These are phyloP conservation scores for Globisporangium cederbergense DNA, from an alignment of 352 stramenopile species.

Conservation along the genomic window DNA sequence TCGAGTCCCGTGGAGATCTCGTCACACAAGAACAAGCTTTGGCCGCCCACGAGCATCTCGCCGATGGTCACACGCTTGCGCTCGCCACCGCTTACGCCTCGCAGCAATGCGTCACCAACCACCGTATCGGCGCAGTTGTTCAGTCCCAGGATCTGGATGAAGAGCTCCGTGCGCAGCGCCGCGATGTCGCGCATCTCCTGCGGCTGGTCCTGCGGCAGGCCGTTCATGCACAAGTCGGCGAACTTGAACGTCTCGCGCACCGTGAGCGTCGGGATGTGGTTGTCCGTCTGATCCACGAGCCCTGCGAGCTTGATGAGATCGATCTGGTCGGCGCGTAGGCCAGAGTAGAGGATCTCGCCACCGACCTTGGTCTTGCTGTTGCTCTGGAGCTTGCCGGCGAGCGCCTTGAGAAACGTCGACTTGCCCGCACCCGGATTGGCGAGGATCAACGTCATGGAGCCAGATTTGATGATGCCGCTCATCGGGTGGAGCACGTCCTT, in stretches of 20 bases:
- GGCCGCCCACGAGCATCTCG: constrained; percentile 72
- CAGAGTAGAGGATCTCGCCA: constrained; percentile 57
- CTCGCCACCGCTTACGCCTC: constrained; percentile 90
- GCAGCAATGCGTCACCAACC: constrained; percentile 83
- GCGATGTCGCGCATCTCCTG: constrained; percentile 70
- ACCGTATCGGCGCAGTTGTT: constrained; percentile 88
- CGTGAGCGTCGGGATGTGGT: constrained; percentile 87
- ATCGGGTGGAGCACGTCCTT: constrained; percentile 4
- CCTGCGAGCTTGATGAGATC: constrained; percentile 57
- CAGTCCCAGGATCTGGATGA: constrained; percentile 82
- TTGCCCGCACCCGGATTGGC: constrained; percentile 73
- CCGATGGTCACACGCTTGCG: constrained; percentile 86
- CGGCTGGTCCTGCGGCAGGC: constrained; percentile 40
- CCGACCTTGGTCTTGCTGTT: constrained; percentile 40
- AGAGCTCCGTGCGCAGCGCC: constrained; percentile 55
- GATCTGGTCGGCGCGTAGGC: constrained; percentile 45
- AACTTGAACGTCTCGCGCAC: constrained; percentile 94
- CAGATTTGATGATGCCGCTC: constrained; percentile 81
- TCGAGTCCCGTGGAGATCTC: constrained; percentile 72
- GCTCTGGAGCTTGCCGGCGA: constrained; percentile 55
- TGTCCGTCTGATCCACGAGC: constrained; percentile 44
- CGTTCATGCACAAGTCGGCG: constrained; percentile 86
- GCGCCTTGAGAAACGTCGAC: constrained; percentile 73
- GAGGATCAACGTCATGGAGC: constrained; percentile 57
- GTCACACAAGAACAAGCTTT: constrained; percentile 80